Evolutionary conservation across 305 asterid genomes (phyloP).

Genomic region (Solanum aculeatissimum): DNA sequence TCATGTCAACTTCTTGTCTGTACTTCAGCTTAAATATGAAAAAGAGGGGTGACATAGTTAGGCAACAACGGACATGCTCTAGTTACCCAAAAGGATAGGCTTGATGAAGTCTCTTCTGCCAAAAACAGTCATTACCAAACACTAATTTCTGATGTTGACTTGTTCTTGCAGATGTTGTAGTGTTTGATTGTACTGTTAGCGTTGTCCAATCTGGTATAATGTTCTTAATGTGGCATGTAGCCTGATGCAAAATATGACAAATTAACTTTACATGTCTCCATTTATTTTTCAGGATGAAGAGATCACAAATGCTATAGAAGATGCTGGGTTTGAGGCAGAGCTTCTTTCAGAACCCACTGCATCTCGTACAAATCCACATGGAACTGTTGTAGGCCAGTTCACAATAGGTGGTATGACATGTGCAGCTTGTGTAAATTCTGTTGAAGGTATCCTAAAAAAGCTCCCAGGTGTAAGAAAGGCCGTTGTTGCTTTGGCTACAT

Average conservation of each 20-base stretch:
- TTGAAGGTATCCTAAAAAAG: slow-evolving; percentile 71
- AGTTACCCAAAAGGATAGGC: background rate
- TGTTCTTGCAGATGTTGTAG: background rate
- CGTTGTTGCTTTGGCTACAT: slow-evolving; percentile 88
- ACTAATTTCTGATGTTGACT: background rate
- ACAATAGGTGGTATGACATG: slow-evolving; percentile 99
- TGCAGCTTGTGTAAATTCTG: slow-evolving; percentile 96
- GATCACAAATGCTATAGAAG: slow-evolving; percentile 76
- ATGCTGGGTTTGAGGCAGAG: slow-evolving; percentile 98
- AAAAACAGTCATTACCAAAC: background rate
- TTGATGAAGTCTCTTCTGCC: background rate
- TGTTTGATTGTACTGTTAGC: background rate
- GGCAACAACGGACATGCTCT: background rate
- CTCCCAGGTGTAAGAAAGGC: slow-evolving; percentile 85
- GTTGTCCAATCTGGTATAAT: background rate
- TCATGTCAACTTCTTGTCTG: background rate
- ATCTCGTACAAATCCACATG: slow-evolving; percentile 32
- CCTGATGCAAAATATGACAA: background rate
- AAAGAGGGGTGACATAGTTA: background rate
- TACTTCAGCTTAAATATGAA: background rate
- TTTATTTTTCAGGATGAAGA: slow-evolving; percentile 60
- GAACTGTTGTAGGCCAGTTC: slow-evolving; percentile 78
- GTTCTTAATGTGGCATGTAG: background rate
- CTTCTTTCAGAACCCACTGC: slow-evolving; percentile 49
- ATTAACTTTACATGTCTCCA: background rate